Base-by-base conservation (phyloP, 202 grass and related monocot species). In the Schoenoplectus tabernaemontani region DNA sequence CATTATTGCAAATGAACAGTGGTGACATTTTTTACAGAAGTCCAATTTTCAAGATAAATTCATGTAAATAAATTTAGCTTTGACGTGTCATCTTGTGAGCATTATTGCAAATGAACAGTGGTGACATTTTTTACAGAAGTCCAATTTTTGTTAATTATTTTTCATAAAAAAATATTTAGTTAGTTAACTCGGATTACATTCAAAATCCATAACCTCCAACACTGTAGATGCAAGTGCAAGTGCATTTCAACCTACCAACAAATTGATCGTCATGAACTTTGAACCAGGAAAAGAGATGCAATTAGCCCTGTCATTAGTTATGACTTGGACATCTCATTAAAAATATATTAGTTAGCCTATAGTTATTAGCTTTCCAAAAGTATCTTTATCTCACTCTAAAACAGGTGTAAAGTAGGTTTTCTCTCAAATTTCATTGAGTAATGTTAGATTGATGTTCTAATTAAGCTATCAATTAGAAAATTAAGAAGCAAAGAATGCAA, bases 311-410 rank as follows among this genome's bases (percentile, higher is more conserved):
- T 80, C 58, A 80, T 80, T 80, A 80, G 78, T 32, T 65, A 80
- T 65, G 59, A 80, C 26, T 80, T 33, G 60, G 59, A 64, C 59
- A 12, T 80, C 44, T 65, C 56, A 44, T 63, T 50, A 64, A 48
- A 64, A 65, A 63, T 61, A 33, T 24, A 80, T 80, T 80, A 64
- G 59, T 63, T 78, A 78, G 56, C 56, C 76, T 43, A 78, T 78
- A 61, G 76, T 78, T 78, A 80, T 80, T 80, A 80, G 23, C 78
- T 63, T 80, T 80, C 33, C 9, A 60, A 80, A 80, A 34, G 78
- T 15, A 80, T 65, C 37, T 80, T n/a, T 80, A 47, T 80, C 41
- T 64, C 58, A 33, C 58, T 63, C 57, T 32, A 63, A 63, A 50
- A 80, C 39, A 80, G 23, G 57, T 64, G 58, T 80, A 61, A 80